Base-by-base conservation (phyloP, 2,329 filamentous ascomycete genomes). In the Aspergillus piperis region DNA sequence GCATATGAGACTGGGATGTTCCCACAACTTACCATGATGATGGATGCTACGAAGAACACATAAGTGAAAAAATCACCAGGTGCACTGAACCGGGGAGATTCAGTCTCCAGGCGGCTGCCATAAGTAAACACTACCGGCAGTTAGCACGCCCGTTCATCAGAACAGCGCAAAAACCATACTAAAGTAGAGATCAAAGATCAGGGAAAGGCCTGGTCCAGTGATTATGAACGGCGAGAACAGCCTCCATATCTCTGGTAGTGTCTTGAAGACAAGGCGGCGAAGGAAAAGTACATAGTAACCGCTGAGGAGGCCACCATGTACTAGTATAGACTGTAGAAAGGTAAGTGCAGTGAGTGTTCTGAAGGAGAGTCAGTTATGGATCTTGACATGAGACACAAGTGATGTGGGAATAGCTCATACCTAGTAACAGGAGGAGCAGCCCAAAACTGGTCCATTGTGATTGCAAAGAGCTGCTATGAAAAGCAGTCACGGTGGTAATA, bases 1-100 rank as follows among this genome's bases (percentile, higher is more conserved):
- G 32, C 32, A 41, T 8, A 54, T 27, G 44, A 52, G 38, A 65
- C 62, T 65, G 60, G 71, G 68, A 61, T 63, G 64, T 61, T 64
- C 63, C 67, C 81, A 21, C 55, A 63, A 84, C 92, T 87, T 91
- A 96, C 92, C 81, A 92, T 73, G 66, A 95, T 94, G 70, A 89
- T 78, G 54, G 79, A 78, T 67, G 84, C 82, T 68, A 93, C 84
- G 73, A 95, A 95, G 61, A 88, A 77, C 68, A 96, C 79, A 74
- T 96, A 96, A 79, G 88, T 88, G 64, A 95, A 82, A 68, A 95
- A 85, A 73, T 95, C 90, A 72, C 91, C 92, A 60, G 90, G 90
- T 66, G 85, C 83, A 44, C 82, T 78, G 74, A 96, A 94, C 61
- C 90, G 87, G 56, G 88, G 78, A 63, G 89, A 90, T 65, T 84